Base-by-base conservation (phyloP, 2,329 filamentous ascomycete genomes). In the Neoscytalidium dimidiatum region DNA sequence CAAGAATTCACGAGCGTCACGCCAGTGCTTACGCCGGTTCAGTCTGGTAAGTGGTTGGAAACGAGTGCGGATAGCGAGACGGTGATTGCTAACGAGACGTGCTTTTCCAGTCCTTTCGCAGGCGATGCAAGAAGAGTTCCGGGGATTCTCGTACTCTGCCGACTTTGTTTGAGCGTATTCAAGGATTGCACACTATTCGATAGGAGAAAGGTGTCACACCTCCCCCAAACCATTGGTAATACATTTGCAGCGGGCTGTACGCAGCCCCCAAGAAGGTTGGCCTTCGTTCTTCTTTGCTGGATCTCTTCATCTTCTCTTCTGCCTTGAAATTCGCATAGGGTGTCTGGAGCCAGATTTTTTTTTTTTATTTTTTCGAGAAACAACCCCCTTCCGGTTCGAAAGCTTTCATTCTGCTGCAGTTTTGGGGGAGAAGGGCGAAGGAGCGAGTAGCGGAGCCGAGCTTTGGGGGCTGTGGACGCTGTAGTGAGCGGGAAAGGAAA, bases 91-190 rank as follows among this genome's bases (percentile, higher is more conserved):
- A 68, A 75, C 67, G 35, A 17, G 38, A 7, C 33, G 11, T 44
- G n/a, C n/a, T n/a, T 46, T 58, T 41, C 43, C 70, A 97, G 95
- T 99, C 49, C 86, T 99, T 68, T 96, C 94, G 29, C 95, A 98
- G 83, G 92, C 93, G 48, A 98, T 98, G 94, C 95, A 99, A 82
- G 95, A 99, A 82, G 94, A 99, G 78, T 99, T 99, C 90, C 89
- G 95, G 66, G 95, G 95, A 70, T 99, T 99, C 83, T 98, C 94
- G 28, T 99, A 99, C 81, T 95, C 92, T 61, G 92, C 92, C 67
- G 93, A 97, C 78, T 96, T 96, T 80, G 90, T 90, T 61, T 78
- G 72, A 72, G 53, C 29, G 48, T 9, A 31, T 43, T 7, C 35
- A 35, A 28, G 49, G 49, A 33, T 33, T 33, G 31, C 11, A 11